phyloP scores from a whole-genome alignment of 2,329 filamentous ascomycete species.

The Claviceps purpurea region DNA sequence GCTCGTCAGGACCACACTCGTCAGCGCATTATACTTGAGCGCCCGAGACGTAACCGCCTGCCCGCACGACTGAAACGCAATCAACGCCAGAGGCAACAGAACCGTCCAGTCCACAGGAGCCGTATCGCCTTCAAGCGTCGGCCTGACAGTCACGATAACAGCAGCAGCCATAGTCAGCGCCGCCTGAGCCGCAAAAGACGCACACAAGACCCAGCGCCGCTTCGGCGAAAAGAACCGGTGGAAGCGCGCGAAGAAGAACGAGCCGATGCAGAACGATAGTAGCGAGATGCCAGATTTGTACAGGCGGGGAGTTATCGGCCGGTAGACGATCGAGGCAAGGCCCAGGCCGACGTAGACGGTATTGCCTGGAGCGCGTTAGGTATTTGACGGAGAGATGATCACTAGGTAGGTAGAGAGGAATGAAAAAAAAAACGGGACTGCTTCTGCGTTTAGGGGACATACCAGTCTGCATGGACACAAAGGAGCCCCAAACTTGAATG shows the following conservation, averaged over 20 bases:
- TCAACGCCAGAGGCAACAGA: constrained; percentile 51
- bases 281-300: constrained; percentile 58
- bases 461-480: constrained; percentile 77
- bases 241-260: constrained; percentile 55
- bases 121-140: constrained; percentile 22
- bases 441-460: constrained; percentile 7
- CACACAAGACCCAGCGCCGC: constrained; percentile 50
- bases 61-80: constrained; percentile 66
- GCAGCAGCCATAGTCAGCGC: constrained; percentile 38
- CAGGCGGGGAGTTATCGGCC: constrained; percentile 15
- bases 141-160: constrained; percentile 35
- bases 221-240: constrained; percentile 49
- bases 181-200: constrained; percentile 42
- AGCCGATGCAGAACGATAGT: constrained; percentile 56
- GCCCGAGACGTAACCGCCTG: constrained; percentile 65
- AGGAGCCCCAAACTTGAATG: constrained; percentile 65
- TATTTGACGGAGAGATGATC: neutral
- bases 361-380: constrained; percentile 37
- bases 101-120: constrained; percentile 41
- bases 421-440: neutral
- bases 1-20: constrained; percentile 68
- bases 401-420: neutral
- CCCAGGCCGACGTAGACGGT: constrained; percentile 69
- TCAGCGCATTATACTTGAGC: constrained; percentile 55
- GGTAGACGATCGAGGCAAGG: constrained; percentile 38